Percentiles rank a stretch among this genome's conserved stretches.
Conservation (phyloP, 148 eudicot genomes). For the Nepenthes gracilis region DNA sequence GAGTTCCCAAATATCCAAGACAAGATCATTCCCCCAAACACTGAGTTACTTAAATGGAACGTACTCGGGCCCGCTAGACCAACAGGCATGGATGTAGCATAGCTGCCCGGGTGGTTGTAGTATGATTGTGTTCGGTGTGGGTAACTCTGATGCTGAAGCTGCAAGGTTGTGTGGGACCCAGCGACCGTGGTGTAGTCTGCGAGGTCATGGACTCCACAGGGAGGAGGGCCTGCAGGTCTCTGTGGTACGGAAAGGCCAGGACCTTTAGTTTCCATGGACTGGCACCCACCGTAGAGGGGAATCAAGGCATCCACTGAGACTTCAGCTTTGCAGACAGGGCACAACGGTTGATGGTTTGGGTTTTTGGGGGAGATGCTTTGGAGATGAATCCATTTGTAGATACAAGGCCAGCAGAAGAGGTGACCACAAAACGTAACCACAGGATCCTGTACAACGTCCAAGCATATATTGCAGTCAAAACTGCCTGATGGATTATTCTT, state of each 20-base stretch:
- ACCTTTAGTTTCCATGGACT: constrained; percentile 11
- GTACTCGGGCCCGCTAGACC: constrained; percentile 21
- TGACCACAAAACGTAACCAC: constrained; percentile 88
- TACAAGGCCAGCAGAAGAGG: constrained; percentile 96
- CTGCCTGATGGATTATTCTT: constrained; percentile 31
- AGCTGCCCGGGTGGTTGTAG: neutral
- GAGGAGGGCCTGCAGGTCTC: constrained; percentile 39
- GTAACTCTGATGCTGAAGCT: constrained; percentile 11
- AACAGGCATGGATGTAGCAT: constrained; percentile 9
- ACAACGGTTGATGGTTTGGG: constrained; percentile 32
- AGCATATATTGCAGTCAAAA: constrained; percentile 86
- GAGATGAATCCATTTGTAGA: constrained; percentile 67
- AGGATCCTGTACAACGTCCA: constrained; percentile 67
- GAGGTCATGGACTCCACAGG: constrained; percentile 13
- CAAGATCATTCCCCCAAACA: constrained; percentile 68
- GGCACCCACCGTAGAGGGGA: constrained; percentile 61
- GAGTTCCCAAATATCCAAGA: constrained; percentile 53
- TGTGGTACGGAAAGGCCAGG: constrained; percentile 30
- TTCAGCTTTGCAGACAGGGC: constrained; percentile 82
- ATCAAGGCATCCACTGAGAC: constrained; percentile 41
- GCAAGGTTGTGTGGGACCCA: constrained; percentile 8
- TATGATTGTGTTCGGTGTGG: constrained; percentile 3
- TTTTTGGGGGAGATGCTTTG: constrained; percentile 21
- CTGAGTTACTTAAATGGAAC: constrained; percentile 31
- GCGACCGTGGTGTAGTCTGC: neutral